These are phyloP conservation scores for Calocybe cyanea DNA, from an alignment of 768 basidiomycete species.

Conservation along the genomic window DNA sequence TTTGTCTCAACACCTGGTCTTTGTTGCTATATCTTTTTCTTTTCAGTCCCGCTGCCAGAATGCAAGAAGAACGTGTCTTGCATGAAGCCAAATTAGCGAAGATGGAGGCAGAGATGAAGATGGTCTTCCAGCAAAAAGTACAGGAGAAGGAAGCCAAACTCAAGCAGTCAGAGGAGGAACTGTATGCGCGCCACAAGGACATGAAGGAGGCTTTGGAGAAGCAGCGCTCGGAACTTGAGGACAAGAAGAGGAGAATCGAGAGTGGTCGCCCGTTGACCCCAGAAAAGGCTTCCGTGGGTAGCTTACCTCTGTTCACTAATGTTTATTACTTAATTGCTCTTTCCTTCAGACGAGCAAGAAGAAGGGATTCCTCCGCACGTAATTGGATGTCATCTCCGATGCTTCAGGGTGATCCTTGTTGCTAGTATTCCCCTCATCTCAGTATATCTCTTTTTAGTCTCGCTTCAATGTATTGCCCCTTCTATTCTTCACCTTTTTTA, in stretches of 20 bases:
- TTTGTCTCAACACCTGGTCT: neutral
- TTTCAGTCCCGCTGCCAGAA: slow-evolving; percentile 85
- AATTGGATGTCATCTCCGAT: slow-evolving; percentile 22
- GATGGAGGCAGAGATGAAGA: slow-evolving; percentile 99
- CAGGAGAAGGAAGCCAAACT: slow-evolving; percentile 99
- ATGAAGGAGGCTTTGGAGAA: slow-evolving; percentile 99
- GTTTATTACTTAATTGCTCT: slow-evolving; percentile 14
- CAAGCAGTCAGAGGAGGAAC: slow-evolving; percentile 98
- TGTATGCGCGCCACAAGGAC: slow-evolving; percentile 97
- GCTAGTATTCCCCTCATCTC: slow-evolving; percentile 25
- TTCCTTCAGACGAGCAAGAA: slow-evolving; percentile 52
- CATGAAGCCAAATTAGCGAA: slow-evolving; percentile 98
- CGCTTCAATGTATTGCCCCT: slow-evolving; percentile 37
- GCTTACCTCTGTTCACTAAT: slow-evolving; percentile 7
- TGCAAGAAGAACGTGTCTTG: slow-evolving; percentile 92
- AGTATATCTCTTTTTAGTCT: slow-evolving; percentile 17
- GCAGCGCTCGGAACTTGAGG: slow-evolving; percentile 92
- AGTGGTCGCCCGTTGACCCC: slow-evolving; percentile 93
- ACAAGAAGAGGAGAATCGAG: slow-evolving; percentile 96
- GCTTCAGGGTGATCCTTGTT: slow-evolving; percentile 26
- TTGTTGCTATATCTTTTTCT: slow-evolving; percentile 13
- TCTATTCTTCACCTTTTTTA: slow-evolving; percentile 33
- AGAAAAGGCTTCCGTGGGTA: slow-evolving; percentile 81
- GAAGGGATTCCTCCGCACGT: slow-evolving; percentile 76
- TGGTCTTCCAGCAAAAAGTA: slow-evolving; percentile 99